Percentiles rank a stretch among this genome's conserved stretches.
phyloP scores from a whole-genome alignment of 306 rosid genomes.

The Vigna reflexopilosa region DNA sequence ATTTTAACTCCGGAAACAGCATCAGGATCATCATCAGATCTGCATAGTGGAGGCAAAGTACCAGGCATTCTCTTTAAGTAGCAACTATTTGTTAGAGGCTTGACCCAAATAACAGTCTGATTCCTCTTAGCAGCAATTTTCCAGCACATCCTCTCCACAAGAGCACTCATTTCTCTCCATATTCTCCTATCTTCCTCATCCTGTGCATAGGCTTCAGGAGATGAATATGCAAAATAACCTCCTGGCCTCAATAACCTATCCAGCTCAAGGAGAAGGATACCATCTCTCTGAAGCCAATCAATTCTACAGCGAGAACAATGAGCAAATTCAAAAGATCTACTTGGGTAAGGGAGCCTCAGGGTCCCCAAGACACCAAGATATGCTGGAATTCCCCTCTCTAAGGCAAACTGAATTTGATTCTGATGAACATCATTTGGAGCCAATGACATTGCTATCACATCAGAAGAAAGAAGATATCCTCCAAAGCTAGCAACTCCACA shows the following conservation, averaged over 20 bases:
- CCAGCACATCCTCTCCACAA: slow-evolving; percentile 78
- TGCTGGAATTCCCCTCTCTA: slow-evolving; percentile 86
- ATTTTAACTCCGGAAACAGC: slow-evolving; percentile 72
- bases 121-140: slow-evolving; percentile 73
- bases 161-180: slow-evolving; percentile 81
- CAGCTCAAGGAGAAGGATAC: slow-evolving; percentile 82
- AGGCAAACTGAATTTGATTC: slow-evolving; percentile 84
- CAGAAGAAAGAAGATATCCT: slow-evolving; percentile 77
- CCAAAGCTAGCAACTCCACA: slow-evolving; percentile 89
- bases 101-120: slow-evolving; percentile 86
- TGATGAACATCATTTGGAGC: slow-evolving; percentile 90
- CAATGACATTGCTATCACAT: slow-evolving; percentile 73
- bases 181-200: slow-evolving; percentile 81
- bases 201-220: slow-evolving; percentile 84
- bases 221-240: slow-evolving; percentile 82
- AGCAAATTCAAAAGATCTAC: slow-evolving; percentile 84
- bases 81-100: slow-evolving; percentile 81
- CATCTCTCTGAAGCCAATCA: slow-evolving; percentile 88
- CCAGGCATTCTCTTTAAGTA: slow-evolving; percentile 64
- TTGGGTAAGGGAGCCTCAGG: slow-evolving; percentile 82
- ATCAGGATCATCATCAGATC: slow-evolving; percentile 70
- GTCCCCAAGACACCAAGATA: slow-evolving; percentile 88
- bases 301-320: slow-evolving; percentile 87
- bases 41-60: slow-evolving; percentile 75
- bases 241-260: slow-evolving; percentile 82